phyloP scores from a whole-genome alignment of 441 rosid species.

The Pelargonium fulgidum region DNA sequence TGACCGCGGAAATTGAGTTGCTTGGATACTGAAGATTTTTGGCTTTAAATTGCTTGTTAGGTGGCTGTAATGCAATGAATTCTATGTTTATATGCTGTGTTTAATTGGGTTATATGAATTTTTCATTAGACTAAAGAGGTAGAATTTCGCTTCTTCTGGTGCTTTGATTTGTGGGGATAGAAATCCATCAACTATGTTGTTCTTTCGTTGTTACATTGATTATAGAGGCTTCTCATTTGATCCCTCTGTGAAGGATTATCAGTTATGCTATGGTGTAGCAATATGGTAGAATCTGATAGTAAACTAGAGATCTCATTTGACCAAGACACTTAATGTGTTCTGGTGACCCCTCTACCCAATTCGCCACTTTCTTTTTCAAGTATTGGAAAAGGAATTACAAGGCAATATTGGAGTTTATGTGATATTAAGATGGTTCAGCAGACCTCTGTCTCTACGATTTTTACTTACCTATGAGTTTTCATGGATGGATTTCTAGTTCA shows the following conservation, averaged over 20 bases:
- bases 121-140: too few species aligned
- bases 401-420: neutral
- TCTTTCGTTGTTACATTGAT: neutral
- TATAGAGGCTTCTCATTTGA: neutral
- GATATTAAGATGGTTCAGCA: neutral
- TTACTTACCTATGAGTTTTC: neutral
- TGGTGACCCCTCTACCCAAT: neutral
- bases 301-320: neutral
- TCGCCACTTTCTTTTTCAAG: neutral
- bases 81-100: neutral
- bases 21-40: too few species aligned
- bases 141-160: too few species aligned
- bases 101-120: too few species aligned
- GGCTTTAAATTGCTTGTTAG: too few species aligned
- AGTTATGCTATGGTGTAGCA: neutral
- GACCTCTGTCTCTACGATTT: neutral
- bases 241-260: neutral
- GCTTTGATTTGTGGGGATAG: neutral
- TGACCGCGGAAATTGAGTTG: too few species aligned
- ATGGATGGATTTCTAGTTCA: constrained; percentile 3
- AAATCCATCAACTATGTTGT: neutral
- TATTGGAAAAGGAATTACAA: neutral
- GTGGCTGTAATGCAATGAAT: neutral
- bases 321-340: neutral
- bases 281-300: neutral